phyloP scores from a whole-genome alignment of 768 basidiomycete genomes.

The Galerina sulciceps region DNA sequence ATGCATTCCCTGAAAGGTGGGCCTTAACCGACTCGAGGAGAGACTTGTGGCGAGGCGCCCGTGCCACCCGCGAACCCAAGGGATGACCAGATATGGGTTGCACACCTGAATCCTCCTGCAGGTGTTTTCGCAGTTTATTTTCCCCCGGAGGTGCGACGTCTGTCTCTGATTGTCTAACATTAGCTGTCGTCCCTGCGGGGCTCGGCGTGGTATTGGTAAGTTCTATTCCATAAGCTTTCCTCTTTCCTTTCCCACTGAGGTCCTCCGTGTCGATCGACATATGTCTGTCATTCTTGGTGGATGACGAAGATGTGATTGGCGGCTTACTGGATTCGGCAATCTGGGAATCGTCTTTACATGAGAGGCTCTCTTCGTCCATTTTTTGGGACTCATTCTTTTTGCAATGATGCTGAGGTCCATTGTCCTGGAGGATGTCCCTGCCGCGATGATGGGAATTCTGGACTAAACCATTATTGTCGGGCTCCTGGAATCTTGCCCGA shows the following conservation, averaged over 20 bases:
- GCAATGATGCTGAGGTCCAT: slow-evolving; percentile 9
- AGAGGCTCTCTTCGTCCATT: neutral
- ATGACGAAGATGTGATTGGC: neutral
- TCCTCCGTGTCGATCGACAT: neutral
- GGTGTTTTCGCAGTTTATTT: neutral
- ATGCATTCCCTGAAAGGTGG: slow-evolving; percentile 35
- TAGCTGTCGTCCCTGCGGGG: neutral
- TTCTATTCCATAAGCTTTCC: slow-evolving; percentile 6
- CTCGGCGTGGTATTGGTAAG: neutral
- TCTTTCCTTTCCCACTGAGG: slow-evolving; percentile 16
- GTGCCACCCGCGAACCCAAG: neutral
- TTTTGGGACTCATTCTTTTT: neutral
- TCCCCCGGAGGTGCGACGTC: neutral
- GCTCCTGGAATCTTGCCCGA: neutral
- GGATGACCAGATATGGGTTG: neutral
- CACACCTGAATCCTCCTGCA: neutral
- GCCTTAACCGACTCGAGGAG: slow-evolving; percentile 53
- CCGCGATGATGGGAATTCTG: neutral
- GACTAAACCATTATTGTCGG: neutral
- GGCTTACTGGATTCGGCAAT: neutral
- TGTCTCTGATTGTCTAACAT: slow-evolving; percentile 5
- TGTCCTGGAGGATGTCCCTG: slow-evolving; percentile 1
- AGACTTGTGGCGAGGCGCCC: slow-evolving; percentile 40
- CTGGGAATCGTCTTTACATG: slow-evolving; percentile 1
- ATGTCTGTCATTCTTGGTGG: slow-evolving; percentile 2